Evolutionary conservation across 257 asterid genomes (phyloP).

Genomic region (Solanum habrochaites): DNA sequence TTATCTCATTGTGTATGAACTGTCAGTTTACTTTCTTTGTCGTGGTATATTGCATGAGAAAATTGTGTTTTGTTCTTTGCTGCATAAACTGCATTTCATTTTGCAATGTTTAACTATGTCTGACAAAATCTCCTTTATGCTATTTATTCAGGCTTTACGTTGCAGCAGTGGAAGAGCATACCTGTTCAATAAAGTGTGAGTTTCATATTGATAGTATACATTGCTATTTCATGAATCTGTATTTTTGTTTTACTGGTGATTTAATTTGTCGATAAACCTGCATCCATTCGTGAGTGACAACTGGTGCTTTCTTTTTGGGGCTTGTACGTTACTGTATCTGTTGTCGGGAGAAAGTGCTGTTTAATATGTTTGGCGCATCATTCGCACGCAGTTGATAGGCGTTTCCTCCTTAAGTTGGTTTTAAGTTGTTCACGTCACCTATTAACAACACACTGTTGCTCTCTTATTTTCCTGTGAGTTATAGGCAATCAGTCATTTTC

Average conservation of each 20-base stretch:
- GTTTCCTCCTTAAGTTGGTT: not conserved
- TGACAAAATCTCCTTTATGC: not conserved
- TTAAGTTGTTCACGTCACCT: not conserved
- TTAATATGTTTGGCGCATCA: not conserved
- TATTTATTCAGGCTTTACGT: constrained; percentile 50
- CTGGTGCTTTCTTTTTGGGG: not conserved
- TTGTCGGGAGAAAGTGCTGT: not conserved
- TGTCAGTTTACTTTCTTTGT: not conserved
- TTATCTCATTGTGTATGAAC: not conserved
- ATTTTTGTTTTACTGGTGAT: not conserved
- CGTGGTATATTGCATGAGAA: not conserved
- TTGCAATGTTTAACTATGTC: not conserved
- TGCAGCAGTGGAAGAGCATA: constrained; percentile 79
- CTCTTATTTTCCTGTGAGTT: not conserved
- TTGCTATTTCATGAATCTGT: not conserved
- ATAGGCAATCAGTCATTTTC: not conserved
- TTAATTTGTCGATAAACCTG: not conserved
- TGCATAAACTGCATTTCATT: not conserved
- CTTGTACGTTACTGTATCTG: not conserved
- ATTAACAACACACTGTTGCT: not conserved
- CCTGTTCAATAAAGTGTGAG: constrained; percentile 71
- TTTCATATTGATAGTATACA: not conserved
- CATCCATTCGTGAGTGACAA: not conserved
- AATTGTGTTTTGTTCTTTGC: not conserved
- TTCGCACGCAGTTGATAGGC: not conserved